Conservation (phyloP, 176 grass and related monocot species). For the Oryza rufipogon region DNA sequence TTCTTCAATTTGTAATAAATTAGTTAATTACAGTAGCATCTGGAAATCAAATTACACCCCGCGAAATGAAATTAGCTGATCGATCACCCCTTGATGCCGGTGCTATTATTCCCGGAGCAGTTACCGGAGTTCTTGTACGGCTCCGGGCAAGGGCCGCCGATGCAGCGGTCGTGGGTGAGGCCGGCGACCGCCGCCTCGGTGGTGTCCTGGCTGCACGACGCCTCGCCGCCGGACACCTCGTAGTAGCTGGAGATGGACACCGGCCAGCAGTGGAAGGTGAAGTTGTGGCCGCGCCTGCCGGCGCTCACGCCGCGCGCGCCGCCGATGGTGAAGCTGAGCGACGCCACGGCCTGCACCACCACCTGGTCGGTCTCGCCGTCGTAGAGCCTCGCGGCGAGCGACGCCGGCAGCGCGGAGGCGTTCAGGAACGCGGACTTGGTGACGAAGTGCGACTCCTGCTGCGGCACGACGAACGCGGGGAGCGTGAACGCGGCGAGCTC, state of each 20-base stretch:
- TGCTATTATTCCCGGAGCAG: not conserved
- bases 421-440: not conserved
- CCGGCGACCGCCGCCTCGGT: not conserved
- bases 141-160: not conserved
- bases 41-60: not conserved
- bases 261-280: conserved; percentile 27
- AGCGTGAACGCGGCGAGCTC: not conserved
- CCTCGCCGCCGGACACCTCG: not conserved
- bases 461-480: not conserved
- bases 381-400: not conserved
- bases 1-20: not conserved
- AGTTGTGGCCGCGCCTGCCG: not conserved
- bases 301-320: not conserved
- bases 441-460: not conserved
- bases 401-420: not conserved
- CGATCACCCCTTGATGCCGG: not conserved
- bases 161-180: not conserved
- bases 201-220: not conserved
- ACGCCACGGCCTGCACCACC: conserved; percentile 6
- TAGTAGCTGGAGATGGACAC: conserved; percentile 21
- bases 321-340: conserved; percentile 12
- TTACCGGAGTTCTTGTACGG: not conserved
- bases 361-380: conserved; percentile 14
- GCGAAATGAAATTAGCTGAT: not conserved
- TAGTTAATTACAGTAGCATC: not conserved